Evolutionary conservation across 129 eudicot species (phyloP).

Genomic region (Scalesia atractyloides): DNA sequence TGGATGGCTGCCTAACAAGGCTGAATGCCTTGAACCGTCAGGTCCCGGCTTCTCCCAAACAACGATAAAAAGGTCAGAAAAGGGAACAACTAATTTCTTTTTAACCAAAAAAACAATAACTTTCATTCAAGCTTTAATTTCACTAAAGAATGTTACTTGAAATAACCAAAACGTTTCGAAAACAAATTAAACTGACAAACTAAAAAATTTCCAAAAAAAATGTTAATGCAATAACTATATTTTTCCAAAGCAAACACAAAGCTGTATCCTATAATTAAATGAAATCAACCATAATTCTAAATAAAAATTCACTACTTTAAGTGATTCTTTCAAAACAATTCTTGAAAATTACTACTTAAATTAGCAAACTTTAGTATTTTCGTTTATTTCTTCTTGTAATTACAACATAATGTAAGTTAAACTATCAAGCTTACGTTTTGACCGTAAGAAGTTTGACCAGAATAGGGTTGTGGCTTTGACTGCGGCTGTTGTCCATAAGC

Average conservation of each 20-base stretch:
- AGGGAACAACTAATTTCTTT: not conserved
- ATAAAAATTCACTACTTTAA: not conserved
- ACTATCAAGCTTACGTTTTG: conserved; percentile 49
- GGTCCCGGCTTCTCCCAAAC: conserved; percentile 43
- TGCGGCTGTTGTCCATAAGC: conserved; percentile 56
- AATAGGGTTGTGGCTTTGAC: conserved; percentile 44
- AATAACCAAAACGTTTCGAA: not conserved
- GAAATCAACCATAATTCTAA: conserved; percentile 3
- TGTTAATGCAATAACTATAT: not conserved
- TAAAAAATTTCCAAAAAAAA: not conserved
- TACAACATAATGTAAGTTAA: not conserved
- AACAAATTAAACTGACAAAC: not conserved
- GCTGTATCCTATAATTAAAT: not conserved
- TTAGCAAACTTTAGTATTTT: not conserved
- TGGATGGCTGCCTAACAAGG: conserved; percentile 62
- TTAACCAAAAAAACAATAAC: not conserved
- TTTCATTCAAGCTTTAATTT: not conserved
- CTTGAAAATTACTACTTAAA: not conserved
- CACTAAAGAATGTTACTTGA: not conserved
- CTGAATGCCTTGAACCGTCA: conserved; percentile 64
- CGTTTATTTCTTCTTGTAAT: not conserved
- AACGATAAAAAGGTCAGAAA: conserved; percentile 17
- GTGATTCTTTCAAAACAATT: not conserved
- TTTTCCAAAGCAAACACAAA: not conserved
- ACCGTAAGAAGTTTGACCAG: conserved; percentile 64